Evolutionary conservation across 2,329 filamentous ascomycete genomes (phyloP), one percentile per base, ranked within the genome.

Genomic region (Diaporthe sp.): DNA sequence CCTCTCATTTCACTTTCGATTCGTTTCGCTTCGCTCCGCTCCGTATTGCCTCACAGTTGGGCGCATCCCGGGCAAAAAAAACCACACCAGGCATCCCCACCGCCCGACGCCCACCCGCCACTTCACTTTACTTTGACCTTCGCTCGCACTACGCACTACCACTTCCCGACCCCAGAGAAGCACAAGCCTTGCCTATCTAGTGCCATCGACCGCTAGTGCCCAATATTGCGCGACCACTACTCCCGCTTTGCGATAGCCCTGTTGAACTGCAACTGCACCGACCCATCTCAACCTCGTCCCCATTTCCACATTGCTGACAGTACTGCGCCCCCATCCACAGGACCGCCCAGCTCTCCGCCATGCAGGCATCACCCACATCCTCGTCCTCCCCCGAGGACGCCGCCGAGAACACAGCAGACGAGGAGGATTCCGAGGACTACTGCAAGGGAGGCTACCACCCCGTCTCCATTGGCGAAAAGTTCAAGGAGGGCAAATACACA

Each of bases 361-460:
- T 88, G 91, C 85, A 92, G 86, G 88, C 92, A 79, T 96, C 95
- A 76, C 94, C 94, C 75, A 93, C 93, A 70, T 94, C 94, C 70
- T 91, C 92, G 72, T 94, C 92, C 75, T 94, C 94, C 61, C 92
- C 91, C 79, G 95, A 96, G 85, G 96, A 98, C 83, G 89, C 91
- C 79, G 91, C 93, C 84, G 96, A 98, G 81, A 96, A 97, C 82
- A 97, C 96, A 51, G 96, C 96, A 81, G 97, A 98, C 83, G 97
- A 99, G 86, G 97, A 99, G 86, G 97, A 99, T 85, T 98, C 95
- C 63, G 96, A 98, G 85, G 97, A 99, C 85, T 99, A 99, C 87
- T 98, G 96, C 90, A 98, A 98, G 86, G 97, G 97, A 81, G 97
- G 97, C 75, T 99, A 98, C 84, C 97, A 99, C 82, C 97, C 97